These are phyloP conservation scores for Cryptosporidium felis DNA, from an alignment of 169 alveolate species.

Conservation along the genomic window DNA sequence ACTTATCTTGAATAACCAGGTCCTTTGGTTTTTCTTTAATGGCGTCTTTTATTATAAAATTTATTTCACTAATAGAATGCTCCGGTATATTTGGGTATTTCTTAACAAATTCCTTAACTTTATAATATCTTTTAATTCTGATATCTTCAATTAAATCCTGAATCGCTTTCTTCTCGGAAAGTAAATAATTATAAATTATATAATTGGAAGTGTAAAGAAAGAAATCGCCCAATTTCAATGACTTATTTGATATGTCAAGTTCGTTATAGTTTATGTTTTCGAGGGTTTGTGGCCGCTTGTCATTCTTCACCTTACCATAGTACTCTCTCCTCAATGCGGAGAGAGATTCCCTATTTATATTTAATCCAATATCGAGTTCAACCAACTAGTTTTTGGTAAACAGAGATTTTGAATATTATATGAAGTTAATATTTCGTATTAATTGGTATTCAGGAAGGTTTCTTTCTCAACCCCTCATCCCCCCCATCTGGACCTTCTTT, in stretches of 20 bases:
- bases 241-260: slow-evolving; percentile 31
- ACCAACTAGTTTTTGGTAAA: background rate
- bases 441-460: no score
- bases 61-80: background rate
- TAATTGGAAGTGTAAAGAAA: slow-evolving; percentile 28
- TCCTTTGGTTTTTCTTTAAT: slow-evolving; percentile 5
- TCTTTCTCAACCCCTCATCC: no score
- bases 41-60: slow-evolving; percentile 12
- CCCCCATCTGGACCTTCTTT: no score
- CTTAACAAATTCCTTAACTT: slow-evolving; percentile 10
- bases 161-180: slow-evolving; percentile 35
- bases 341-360: slow-evolving; percentile 48
- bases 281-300: background rate
- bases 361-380: slow-evolving; percentile 25
- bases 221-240: slow-evolving; percentile 57
- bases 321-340: slow-evolving; percentile 64
- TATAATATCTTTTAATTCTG: slow-evolving; percentile 3
- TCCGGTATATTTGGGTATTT: slow-evolving; percentile 46
- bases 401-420: no score
- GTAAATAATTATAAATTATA: slow-evolving; percentile 24
- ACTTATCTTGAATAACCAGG: no score
- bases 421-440: no score
- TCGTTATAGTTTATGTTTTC: slow-evolving; percentile 1
- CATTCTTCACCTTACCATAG: background rate
- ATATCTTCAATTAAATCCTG: background rate